phyloP scores from a whole-genome alignment of 768 basidiomycete species.

The Pulveroboletus sp. region DNA sequence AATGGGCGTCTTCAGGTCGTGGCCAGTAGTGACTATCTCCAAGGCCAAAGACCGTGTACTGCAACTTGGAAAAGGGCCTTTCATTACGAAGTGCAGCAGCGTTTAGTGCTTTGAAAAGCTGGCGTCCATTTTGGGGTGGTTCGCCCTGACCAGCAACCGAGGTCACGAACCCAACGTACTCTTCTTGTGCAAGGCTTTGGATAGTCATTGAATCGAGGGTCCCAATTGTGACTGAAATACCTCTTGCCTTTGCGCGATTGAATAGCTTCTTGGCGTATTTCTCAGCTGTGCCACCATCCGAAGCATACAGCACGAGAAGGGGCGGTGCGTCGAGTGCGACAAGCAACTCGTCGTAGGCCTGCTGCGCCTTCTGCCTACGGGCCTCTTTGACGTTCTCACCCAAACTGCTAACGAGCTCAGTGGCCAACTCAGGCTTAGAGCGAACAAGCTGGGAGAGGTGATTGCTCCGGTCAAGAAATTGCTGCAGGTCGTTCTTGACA shows the following conservation, averaged over 20 bases:
- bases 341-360: constrained; percentile 80
- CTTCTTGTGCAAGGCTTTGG: constrained; percentile 68
- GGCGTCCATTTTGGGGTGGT: constrained; percentile 92
- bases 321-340: constrained; percentile 85
- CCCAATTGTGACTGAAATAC: constrained; percentile 68
- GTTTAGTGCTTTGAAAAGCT: constrained; percentile 81
- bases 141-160: constrained; percentile 97
- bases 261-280: constrained; percentile 89
- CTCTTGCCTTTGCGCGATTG: constrained; percentile 77
- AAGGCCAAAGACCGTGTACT: constrained; percentile 86
- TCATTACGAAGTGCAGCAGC: constrained; percentile 50
- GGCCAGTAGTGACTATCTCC: constrained; percentile 99
- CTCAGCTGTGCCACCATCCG: constrained; percentile 94
- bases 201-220: constrained; percentile 80
- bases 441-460: constrained; percentile 91
- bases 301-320: constrained; percentile 85
- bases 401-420: constrained; percentile 76
- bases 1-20: constrained; percentile 90
- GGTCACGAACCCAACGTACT: constrained; percentile 79
- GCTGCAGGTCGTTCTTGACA: constrained; percentile 88
- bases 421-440: constrained; percentile 72
- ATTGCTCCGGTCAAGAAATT: constrained; percentile 95
- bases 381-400: constrained; percentile 84
- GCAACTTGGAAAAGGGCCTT: constrained; percentile 56
- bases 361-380: constrained; percentile 73